Conservation (phyloP, 2,329 filamentous ascomycete species). For the Pestalotiopsis sp. region DNA sequence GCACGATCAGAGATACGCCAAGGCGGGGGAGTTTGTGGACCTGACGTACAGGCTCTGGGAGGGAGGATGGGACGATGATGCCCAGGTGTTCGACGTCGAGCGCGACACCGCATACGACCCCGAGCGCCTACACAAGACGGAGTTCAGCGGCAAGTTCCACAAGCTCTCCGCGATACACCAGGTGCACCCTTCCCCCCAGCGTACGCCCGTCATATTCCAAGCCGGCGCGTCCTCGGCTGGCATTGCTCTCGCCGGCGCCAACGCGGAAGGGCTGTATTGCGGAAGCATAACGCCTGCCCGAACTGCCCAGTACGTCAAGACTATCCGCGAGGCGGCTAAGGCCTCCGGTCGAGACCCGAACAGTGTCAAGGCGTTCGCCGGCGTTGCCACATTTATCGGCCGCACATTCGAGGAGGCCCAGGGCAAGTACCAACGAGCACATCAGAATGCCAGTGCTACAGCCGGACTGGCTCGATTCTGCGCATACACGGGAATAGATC, state of each 20-base stretch:
- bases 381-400: neutral
- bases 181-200: neutral
- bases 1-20: neutral
- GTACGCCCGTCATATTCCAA: neutral
- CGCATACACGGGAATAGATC: neutral
- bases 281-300: neutral
- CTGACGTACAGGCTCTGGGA: neutral
- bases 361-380: neutral
- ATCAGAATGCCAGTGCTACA: neutral
- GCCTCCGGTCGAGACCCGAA: neutral
- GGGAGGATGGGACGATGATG: neutral
- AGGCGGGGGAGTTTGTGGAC: neutral
- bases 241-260: neutral
- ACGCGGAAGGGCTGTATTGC: neutral
- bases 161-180: neutral
- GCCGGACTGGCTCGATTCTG: neutral
- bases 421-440: neutral
- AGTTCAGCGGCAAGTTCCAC: neutral
- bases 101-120: neutral
- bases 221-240: neutral
- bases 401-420: neutral
- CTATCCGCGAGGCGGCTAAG: neutral
- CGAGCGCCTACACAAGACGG: neutral
- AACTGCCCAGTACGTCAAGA: neutral
- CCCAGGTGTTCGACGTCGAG: neutral